Percentiles rank a stretch among this genome's conserved stretches.
Evolutionary conservation across 192 early-diverging fungal genomes (phyloP).

Genomic region (Coemansia sp.): DNA sequence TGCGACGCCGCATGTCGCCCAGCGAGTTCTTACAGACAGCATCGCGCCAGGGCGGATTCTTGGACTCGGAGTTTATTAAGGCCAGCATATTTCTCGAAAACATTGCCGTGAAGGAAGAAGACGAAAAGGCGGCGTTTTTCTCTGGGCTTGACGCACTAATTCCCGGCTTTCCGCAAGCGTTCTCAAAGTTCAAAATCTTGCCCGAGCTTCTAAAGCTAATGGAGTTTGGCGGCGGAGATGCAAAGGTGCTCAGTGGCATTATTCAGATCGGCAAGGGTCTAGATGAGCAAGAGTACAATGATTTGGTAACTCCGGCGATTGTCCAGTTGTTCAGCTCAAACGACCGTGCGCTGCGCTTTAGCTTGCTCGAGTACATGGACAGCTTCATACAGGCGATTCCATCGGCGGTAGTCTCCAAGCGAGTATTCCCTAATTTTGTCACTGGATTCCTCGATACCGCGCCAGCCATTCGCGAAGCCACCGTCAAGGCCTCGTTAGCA

Average conservation of each 20-base stretch:
- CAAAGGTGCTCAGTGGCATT: slow-evolving; percentile 75
- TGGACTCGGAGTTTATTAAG: slow-evolving; percentile 83
- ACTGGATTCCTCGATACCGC: slow-evolving; percentile 87
- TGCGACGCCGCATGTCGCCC: slow-evolving; percentile 65
- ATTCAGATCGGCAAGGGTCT: slow-evolving; percentile 80
- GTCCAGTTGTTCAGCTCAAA: slow-evolving; percentile 85
- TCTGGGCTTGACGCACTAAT: slow-evolving; percentile 73
- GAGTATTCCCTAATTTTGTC: slow-evolving; percentile 86
- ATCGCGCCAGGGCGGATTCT: slow-evolving; percentile 63
- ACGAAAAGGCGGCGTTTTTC: slow-evolving; percentile 84
- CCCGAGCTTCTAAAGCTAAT: slow-evolving; percentile 85
- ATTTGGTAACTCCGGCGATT: slow-evolving; percentile 69
- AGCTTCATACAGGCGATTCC: slow-evolving; percentile 71
- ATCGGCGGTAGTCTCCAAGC: slow-evolving; percentile 70
- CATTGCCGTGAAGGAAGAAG: slow-evolving; percentile 85
- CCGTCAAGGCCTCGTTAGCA: slow-evolving; percentile 80
- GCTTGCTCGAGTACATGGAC: slow-evolving; percentile 79
- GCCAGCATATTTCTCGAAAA: slow-evolving; percentile 88
- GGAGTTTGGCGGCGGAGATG: slow-evolving; percentile 75
- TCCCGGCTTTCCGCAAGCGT: slow-evolving; percentile 77
- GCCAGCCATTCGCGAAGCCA: slow-evolving; percentile 88
- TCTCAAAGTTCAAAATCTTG: slow-evolving; percentile 90
- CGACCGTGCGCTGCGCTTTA: slow-evolving; percentile 84
- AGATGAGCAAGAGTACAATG: slow-evolving; percentile 72
- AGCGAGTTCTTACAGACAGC: slow-evolving; percentile 72